Percentiles rank a stretch among this genome's conserved stretches.
phyloP scores from a whole-genome alignment of 306 rosid species.

The Dryas alaskensis region DNA sequence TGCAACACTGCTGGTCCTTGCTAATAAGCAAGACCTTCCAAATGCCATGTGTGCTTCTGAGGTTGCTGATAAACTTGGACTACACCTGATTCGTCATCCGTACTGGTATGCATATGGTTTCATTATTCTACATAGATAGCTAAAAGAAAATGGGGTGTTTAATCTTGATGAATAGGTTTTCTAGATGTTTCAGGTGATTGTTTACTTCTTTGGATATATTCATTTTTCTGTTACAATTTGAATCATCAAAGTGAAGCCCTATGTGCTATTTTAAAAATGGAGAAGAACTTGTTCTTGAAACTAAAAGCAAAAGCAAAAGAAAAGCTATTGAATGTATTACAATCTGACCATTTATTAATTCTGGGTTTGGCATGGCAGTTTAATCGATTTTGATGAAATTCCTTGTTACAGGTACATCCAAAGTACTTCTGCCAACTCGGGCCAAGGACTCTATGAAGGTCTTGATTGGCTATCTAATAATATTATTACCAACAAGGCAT shows the following conservation, averaged over 20 bases:
- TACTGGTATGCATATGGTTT: conserved; percentile 31
- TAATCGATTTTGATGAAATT: background rate
- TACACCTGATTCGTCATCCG: conserved; percentile 33
- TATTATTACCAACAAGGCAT: conserved; percentile 4
- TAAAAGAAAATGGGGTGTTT: too few species aligned
- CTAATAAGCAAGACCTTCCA: conserved; percentile 53
- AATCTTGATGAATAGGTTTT: too few species aligned
- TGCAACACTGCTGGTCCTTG: conserved; percentile 40
- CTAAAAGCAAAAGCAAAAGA: background rate
- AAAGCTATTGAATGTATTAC: background rate
- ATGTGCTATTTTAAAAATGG: too few species aligned
- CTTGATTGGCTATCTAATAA: conserved; percentile 45
- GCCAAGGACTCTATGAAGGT: conserved; percentile 47
- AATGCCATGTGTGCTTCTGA: conserved; percentile 37
- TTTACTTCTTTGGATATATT: too few species aligned
- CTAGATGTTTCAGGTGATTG: too few species aligned
- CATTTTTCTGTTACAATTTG: too few species aligned
- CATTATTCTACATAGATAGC: too few species aligned
- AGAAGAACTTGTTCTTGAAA: background rate
- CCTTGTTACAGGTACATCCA: conserved; percentile 38
- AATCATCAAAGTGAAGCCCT: too few species aligned
- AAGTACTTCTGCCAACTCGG: conserved; percentile 38
- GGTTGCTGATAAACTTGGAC: conserved; percentile 43
- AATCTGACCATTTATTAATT: background rate
- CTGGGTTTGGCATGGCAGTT: background rate